These are phyloP conservation scores for Coniferiporia sulphurascens DNA, from an alignment of 1,284 basidiomycete species.

Conservation along the genomic window DNA sequence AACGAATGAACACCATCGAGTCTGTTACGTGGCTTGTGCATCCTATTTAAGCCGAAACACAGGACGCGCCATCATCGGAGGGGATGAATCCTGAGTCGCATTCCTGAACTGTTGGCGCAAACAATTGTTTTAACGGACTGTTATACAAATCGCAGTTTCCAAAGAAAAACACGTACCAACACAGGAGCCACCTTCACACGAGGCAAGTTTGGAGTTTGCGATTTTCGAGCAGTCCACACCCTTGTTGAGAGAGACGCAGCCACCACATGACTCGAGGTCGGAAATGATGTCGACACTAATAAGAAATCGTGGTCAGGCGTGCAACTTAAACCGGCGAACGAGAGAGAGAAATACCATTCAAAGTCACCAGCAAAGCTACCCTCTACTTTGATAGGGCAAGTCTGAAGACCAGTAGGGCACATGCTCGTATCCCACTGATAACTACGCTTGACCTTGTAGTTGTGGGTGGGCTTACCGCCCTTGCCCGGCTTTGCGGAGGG, in stretches of 20 bases:
- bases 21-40: too few relatives aligned
- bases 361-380: constrained; percentile 8
- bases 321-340: neutral
- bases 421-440: constrained; percentile 12
- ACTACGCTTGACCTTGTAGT: constrained; percentile 16
- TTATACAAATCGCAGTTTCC: neutral
- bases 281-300: constrained; percentile 14
- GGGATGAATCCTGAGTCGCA: neutral
- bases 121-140: too few relatives aligned
- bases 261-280: constrained; percentile 15
- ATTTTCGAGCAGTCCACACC: constrained; percentile 16
- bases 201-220: neutral
- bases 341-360: constrained; percentile 11
- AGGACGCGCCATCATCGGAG: too few relatives aligned
- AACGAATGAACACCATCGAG: too few relatives aligned
- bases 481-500: constrained; percentile 12
- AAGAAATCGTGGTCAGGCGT: neutral
- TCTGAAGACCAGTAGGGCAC: constrained; percentile 15
- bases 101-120: neutral
- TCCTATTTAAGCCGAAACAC: too few relatives aligned
- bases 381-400: constrained; percentile 11
- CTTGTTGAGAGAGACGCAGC: constrained; percentile 11
- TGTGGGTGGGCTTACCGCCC: neutral
- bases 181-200: constrained; percentile 13
- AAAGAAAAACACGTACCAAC: constrained; percentile 8